Percentiles rank a stretch among this genome's conserved stretches.
Evolutionary conservation across 2,329 filamentous ascomycete genomes (phyloP).

Genomic region (Penicillium capsulatum): DNA sequence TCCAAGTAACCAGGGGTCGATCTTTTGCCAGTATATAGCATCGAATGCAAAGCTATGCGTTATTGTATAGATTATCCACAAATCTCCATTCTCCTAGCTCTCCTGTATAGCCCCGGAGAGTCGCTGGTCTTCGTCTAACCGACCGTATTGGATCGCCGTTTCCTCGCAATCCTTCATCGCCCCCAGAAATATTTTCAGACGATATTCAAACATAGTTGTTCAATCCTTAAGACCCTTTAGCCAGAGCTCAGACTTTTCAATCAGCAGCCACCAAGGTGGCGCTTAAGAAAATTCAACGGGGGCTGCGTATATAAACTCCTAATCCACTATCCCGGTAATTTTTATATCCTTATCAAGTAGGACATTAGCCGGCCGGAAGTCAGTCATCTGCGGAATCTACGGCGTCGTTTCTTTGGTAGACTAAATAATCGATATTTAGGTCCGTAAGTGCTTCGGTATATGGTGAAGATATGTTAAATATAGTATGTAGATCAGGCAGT

Average conservation of each 20-base stretch:
- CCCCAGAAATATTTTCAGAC: conserved; percentile 14
- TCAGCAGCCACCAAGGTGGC: conserved; percentile 28
- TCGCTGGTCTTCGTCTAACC: conserved; percentile 8
- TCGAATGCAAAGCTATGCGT: conserved; percentile 7
- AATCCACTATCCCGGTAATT: no score
- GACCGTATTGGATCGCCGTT: conserved; percentile 4
- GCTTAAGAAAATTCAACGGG: conserved; percentile 12
- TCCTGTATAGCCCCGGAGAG: conserved; percentile 16
- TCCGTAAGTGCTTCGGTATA: no score
- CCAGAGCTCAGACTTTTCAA: conserved; percentile 19
- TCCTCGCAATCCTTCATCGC: conserved; percentile 9
- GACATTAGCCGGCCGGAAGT: no score
- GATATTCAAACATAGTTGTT: conserved; percentile 10
- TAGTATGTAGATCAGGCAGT: no score
- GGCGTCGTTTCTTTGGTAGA: no score
- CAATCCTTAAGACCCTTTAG: conserved; percentile 15
- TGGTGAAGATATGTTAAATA: no score
- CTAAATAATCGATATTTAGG: no score
- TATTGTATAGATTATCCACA: conserved; percentile 6
- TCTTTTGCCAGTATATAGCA: conserved; percentile 6
- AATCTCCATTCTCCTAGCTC: conserved; percentile 11
- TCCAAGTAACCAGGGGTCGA: conserved; percentile 8
- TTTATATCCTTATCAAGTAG: no score
- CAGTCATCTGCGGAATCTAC: no score
- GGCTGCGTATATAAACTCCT: no score